Conservation (phyloP, 345 rosid genomes). For the Acer yangbiense region DNA sequence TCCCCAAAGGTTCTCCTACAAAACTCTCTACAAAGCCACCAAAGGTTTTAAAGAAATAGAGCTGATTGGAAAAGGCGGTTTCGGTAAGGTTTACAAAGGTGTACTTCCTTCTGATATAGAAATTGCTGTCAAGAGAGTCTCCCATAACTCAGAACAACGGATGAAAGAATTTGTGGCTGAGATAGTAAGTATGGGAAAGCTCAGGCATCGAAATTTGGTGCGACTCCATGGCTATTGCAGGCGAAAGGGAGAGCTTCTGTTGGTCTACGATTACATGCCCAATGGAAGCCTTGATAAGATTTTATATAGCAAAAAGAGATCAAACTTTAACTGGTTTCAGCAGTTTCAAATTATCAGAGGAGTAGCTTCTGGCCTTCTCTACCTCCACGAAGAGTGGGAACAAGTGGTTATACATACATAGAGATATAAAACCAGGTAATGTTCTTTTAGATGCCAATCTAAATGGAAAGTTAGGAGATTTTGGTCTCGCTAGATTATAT, state of each 20-base stretch:
- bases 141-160: conserved; percentile 40
- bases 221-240: conserved; percentile 45
- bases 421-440: conserved; percentile 47
- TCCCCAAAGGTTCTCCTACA: conserved; percentile 59
- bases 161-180: conserved; percentile 39
- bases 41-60: conserved; percentile 60
- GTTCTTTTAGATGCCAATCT: conserved; percentile 37
- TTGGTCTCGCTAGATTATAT: conserved; percentile 39
- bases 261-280: conserved; percentile 54
- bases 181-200: conserved; percentile 28
- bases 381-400: conserved; percentile 50
- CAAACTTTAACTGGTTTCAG: conserved; percentile 35
- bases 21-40: conserved; percentile 54
- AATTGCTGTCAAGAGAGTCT: conserved; percentile 49
- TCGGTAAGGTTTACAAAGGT: conserved; percentile 52
- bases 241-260: conserved; percentile 35
- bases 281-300: conserved; percentile 43
- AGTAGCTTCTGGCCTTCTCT: conserved; percentile 33
- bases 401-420: conserved; percentile 49
- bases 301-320: conserved; percentile 16
- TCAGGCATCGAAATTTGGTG: conserved; percentile 40
- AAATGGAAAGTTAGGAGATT: conserved; percentile 46
- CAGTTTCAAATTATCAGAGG: conserved; percentile 40
- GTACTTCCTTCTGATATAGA: conserved; percentile 25
- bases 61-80: conserved; percentile 52